phyloP scores from a whole-genome alignment of 768 basidiomycete species.

The Mycena albidolilacea region DNA sequence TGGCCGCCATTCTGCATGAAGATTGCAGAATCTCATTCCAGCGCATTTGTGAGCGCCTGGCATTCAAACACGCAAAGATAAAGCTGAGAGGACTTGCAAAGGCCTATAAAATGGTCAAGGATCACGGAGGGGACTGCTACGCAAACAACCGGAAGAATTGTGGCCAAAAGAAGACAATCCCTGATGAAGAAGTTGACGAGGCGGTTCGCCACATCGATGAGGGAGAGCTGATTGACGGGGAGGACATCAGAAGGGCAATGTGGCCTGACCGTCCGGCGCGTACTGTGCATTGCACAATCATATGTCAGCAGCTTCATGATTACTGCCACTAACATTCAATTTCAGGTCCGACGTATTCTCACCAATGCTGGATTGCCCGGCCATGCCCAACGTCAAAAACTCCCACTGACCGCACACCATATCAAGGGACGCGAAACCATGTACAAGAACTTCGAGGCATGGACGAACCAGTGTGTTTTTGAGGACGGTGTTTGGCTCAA shows the following conservation, averaged over 20 bases:
- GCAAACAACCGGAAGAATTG: slow-evolving; percentile 2
- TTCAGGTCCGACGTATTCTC: background rate
- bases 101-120: background rate
- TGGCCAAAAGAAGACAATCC: background rate
- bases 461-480: background rate
- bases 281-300: background rate
- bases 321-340: slow-evolving; percentile 3
- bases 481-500: background rate
- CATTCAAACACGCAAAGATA: background rate
- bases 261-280: background rate
- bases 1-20: slow-evolving; percentile 2
- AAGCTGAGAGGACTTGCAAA: background rate
- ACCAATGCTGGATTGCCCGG: slow-evolving; percentile 1
- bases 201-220: background rate
- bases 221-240: background rate
- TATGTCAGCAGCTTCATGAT: background rate
- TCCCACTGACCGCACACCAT: background rate
- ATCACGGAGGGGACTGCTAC: background rate
- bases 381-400: background rate
- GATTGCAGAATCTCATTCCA: background rate
- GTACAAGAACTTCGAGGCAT: slow-evolving; percentile 4
- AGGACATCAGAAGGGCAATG: slow-evolving; percentile 3
- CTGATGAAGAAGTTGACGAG: slow-evolving; percentile 8
- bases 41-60: background rate
- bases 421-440: background rate